These are phyloP conservation scores for Eimeria falciformis DNA, from an alignment of 169 alveolate genomes.

Conservation along the genomic window DNA sequence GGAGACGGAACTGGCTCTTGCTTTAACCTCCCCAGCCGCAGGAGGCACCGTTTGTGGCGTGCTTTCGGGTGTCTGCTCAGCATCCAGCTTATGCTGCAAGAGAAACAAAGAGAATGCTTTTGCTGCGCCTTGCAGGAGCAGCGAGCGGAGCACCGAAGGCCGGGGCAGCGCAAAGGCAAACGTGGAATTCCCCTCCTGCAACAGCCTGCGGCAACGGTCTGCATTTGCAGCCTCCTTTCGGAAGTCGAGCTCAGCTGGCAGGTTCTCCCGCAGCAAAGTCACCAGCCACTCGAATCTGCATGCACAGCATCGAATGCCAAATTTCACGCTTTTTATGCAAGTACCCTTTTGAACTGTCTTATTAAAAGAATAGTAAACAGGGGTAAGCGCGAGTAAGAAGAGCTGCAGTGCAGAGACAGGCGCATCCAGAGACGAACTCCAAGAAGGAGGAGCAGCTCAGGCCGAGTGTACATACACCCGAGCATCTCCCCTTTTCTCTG, in stretches of 20 bases:
- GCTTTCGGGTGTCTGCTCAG: not conserved
- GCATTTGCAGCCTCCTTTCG: conserved; percentile 75
- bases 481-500: no score
- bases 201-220: conserved; percentile 34
- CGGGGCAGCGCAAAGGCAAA: conserved; percentile 43
- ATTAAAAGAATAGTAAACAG: no score
- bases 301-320: no score
- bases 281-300: conserved; percentile 76
- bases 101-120: not conserved
- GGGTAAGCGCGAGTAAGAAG: not conserved
- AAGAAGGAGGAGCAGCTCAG: no score
- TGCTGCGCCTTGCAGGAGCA: conserved; percentile 47
- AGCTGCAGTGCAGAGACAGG: not conserved
- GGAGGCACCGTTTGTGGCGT: not conserved
- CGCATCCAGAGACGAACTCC: no score
- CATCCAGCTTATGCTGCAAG: not conserved
- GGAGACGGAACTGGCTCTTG: not conserved
- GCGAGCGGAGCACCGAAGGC: conserved; percentile 21
- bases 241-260: conserved; percentile 76
- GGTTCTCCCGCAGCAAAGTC: conserved; percentile 71
- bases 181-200: conserved; percentile 31
- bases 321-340: no score
- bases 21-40: not conserved
- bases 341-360: no score
- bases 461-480: no score